Evolutionary conservation across 192 early-diverging fungal genomes (phyloP).

Genomic region (Backusella parvicylindrica): DNA sequence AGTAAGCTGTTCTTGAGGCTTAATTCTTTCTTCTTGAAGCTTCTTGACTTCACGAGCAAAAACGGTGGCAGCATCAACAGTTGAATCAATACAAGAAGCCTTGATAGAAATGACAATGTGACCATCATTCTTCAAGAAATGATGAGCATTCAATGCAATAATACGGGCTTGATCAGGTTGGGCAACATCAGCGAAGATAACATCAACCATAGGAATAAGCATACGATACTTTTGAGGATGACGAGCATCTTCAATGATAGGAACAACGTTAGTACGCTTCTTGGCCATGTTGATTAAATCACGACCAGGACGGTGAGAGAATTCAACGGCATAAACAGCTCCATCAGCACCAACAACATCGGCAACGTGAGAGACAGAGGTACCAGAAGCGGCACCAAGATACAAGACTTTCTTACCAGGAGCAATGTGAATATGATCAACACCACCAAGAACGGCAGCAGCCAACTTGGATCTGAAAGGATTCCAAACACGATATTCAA

Average conservation of each 20-base stretch:
- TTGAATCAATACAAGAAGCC: slow-evolving; percentile 99
- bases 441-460: slow-evolving; percentile 93
- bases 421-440: slow-evolving; percentile 92
- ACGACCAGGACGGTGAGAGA: slow-evolving; percentile 97
- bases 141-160: slow-evolving; percentile 93
- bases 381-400: slow-evolving; percentile 93
- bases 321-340: slow-evolving; percentile 98
- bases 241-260: slow-evolving; percentile 99
- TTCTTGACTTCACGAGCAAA: slow-evolving; percentile 98
- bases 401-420: slow-evolving; percentile 98
- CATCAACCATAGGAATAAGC: slow-evolving; percentile 97
- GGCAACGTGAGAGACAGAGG: slow-evolving; percentile 95
- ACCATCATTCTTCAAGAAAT: slow-evolving; percentile 96
- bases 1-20: slow-evolving; percentile 94
- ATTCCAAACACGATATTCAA: slow-evolving; percentile 99
- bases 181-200: slow-evolving; percentile 98
- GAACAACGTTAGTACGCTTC: slow-evolving; percentile 99
- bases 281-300: slow-evolving; percentile 99
- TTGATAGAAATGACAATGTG: slow-evolving; percentile 99
- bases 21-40: slow-evolving; percentile 80
- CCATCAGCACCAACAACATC: slow-evolving; percentile 96
- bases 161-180: slow-evolving; percentile 99
- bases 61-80: slow-evolving; percentile 90
- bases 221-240: slow-evolving; percentile 99
- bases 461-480: slow-evolving; percentile 99